Evolutionary conservation across 2,329 filamentous ascomycete genomes (phyloP), one percentile per base, ranked within the genome.

Genomic region (Trichoderma harzianum): DNA sequence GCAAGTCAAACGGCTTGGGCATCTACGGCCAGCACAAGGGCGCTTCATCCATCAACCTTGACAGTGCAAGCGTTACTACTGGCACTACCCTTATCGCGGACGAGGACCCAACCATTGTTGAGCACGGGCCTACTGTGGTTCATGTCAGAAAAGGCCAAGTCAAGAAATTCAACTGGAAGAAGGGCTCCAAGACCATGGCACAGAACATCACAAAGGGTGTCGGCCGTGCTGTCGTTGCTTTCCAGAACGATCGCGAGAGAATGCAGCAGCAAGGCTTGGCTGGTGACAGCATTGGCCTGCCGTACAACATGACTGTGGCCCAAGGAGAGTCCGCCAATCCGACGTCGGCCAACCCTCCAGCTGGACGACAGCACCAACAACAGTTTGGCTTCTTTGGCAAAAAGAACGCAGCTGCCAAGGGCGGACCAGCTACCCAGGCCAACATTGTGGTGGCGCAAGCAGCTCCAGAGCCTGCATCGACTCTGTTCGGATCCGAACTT

Each of bases 151-250:
- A 98, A 83, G 94, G 93, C 34, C 94, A 97, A 79, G 90, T 92
- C 69, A 97, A 94, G 84, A 98, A 98, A 81, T 98, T 98, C 83
- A 97, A 97, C 83, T 98, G 96, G 95, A 97, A 98, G 87, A 97
- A 97, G 85, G 94, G 94, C 51, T 93, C 93, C 51, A 95, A 97
- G 82, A 95, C 93, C 70, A 91, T 98, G 77, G 95, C 95, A 32
- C 97, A 98, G 82, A 95, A 95, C 78, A 93, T 98, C 66, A 92
- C 93, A 73, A 98, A 98, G 84, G 94, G 95, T 67, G 90, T 98
- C 80, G 97, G 97, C 82, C 93, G 94, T 69, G 95, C 95, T 7
- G 97, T 98, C 72, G 92, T 91, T 64, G 92, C 91, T 69, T 90
- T 88, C 85, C 88, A 87, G 79, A 89, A 82, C 77, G 85, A 86